These are phyloP conservation scores for Solanum okadae DNA, from an alignment of 257 asterid species.

Conservation along the genomic window DNA sequence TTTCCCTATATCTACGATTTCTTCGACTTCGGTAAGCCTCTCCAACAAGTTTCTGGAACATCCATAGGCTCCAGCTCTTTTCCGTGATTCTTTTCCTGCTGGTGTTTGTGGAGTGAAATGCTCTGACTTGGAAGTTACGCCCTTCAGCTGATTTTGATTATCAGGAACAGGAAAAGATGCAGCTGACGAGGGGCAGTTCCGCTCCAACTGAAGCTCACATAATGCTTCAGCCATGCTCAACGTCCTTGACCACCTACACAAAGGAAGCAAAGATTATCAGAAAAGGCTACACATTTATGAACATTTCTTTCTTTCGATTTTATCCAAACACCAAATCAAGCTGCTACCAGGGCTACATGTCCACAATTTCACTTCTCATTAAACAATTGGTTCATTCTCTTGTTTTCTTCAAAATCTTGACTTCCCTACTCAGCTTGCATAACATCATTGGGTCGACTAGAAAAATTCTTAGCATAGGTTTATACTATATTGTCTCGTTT, in stretches of 20 bases:
- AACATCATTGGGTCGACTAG: neutral
- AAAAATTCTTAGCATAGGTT: neutral
- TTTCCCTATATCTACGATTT: neutral
- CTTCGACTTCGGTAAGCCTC: slow-evolving; percentile 4
- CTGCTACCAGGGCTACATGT: neutral
- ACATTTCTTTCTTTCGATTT: neutral
- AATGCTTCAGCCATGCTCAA: slow-evolving; percentile 77
- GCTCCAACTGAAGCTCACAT: slow-evolving; percentile 73
- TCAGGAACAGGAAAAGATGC: slow-evolving; percentile 3
- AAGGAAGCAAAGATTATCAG: neutral
- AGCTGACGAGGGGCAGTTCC: slow-evolving; percentile 16
- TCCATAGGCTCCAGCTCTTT: slow-evolving; percentile 9
- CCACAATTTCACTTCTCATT: neutral
- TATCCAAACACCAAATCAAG: neutral
- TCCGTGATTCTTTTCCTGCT: slow-evolving; percentile 41
- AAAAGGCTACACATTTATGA: neutral
- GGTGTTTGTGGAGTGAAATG: slow-evolving; percentile 48
- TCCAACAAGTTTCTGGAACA: slow-evolving; percentile 12
- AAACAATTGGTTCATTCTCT: neutral
- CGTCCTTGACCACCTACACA: slow-evolving; percentile 75
- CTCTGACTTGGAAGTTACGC: slow-evolving; percentile 10
- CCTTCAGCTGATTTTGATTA: slow-evolving; percentile 10
- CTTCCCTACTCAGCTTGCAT: neutral
- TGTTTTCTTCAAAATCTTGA: neutral
- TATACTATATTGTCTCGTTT: neutral